Percentiles rank a stretch among this genome's conserved stretches.
Conservation (phyloP, 306 rosid species). For the Ormosia emarginata region DNA sequence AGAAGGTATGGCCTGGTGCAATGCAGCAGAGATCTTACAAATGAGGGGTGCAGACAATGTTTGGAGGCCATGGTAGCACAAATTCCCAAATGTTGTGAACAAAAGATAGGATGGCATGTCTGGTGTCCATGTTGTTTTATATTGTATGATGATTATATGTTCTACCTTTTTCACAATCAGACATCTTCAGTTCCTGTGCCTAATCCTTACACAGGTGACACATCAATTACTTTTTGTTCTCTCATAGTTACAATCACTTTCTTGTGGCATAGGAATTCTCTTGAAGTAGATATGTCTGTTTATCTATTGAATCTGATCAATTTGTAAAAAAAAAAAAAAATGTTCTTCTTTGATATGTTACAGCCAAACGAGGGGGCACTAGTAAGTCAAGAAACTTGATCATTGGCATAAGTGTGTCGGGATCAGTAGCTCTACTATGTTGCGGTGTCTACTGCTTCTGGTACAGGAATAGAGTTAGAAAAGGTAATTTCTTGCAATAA, state of each 20-base stretch:
- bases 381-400: background rate
- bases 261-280: background rate
- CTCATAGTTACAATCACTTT: too few relatives aligned
- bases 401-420: background rate
- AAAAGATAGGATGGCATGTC: background rate
- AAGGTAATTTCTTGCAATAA: background rate
- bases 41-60: background rate
- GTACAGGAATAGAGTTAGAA: background rate
- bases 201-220: background rate
- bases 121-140: slow-evolving; percentile 14
- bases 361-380: background rate
- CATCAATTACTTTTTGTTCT: background rate
- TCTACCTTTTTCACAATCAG: background rate
- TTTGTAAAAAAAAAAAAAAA: background rate
- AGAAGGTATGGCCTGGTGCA: slow-evolving; percentile 21
- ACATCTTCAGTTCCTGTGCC: background rate
- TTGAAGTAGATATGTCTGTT: background rate
- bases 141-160: background rate
- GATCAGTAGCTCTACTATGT: background rate
- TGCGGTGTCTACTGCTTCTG: background rate
- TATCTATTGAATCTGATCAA: background rate
- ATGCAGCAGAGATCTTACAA: slow-evolving; percentile 10
- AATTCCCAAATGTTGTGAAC: background rate
- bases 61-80: background rate
- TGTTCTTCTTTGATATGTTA: background rate